Evolutionary conservation across 345 rosid species (phyloP).

Genomic region (Citrus cavaleriei): DNA sequence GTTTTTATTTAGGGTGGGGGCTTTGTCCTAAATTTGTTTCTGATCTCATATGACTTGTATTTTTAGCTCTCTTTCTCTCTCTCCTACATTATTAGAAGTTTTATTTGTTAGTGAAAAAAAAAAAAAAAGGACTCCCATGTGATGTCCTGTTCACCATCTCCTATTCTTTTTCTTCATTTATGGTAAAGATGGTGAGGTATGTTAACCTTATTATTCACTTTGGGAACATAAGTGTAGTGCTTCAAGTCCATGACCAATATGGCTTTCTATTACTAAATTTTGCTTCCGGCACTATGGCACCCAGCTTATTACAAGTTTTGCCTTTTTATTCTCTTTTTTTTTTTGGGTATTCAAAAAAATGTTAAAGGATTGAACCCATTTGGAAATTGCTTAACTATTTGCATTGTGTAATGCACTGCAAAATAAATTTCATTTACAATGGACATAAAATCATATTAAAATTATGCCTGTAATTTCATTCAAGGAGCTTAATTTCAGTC

Average conservation of each 20-base stretch:
- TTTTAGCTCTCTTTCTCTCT: constrained; percentile 1
- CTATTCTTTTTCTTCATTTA: constrained; percentile 13
- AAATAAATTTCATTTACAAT: too few relatives aligned
- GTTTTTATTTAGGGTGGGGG: neutral
- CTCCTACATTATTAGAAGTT: constrained; percentile 13
- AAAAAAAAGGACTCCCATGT: constrained; percentile 27
- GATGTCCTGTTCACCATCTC: constrained; percentile 18
- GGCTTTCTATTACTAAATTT: neutral
- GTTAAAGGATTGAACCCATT: too few relatives aligned
- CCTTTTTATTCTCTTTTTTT: neutral
- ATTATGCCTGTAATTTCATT: too few relatives aligned
- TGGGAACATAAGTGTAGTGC: neutral
- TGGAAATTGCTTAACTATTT: neutral
- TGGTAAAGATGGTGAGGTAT: constrained; percentile 18
- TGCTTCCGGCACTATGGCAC: neutral
- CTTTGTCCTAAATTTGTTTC: neutral
- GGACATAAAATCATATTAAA: too few relatives aligned
- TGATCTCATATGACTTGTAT: neutral
- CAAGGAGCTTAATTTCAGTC: too few relatives aligned
- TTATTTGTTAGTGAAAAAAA: constrained; percentile 9
- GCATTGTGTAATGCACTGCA: neutral
- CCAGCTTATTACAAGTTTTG: neutral
- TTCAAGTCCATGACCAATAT: neutral
- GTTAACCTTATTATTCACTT: neutral
- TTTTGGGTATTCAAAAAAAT: neutral